A percentile compares a stretch with the other conserved stretches of the same genome.
These are phyloP conservation scores for Domatiomyces globalis DNA, from an alignment of 2,329 filamentous ascomycete species.

Conservation along the genomic window DNA sequence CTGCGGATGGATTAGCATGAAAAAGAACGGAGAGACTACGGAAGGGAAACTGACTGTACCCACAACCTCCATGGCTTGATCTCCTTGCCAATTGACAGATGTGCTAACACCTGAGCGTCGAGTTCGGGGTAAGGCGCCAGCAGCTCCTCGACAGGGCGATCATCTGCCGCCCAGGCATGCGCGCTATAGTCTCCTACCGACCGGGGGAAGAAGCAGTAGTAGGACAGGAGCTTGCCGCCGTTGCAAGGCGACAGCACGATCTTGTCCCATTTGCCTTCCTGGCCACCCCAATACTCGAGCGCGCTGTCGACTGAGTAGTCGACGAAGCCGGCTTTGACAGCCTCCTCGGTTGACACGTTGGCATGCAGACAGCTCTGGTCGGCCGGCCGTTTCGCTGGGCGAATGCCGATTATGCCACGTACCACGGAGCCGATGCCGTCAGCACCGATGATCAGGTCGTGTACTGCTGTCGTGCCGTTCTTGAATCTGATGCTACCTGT, in stretches of 20 bases:
- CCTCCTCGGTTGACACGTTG: constrained; percentile 50
- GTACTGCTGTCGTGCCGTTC: constrained; percentile 36
- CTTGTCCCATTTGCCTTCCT: constrained; percentile 49
- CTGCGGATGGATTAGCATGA: not conserved
- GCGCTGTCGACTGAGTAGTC: constrained; percentile 49
- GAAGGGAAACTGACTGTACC: constrained; percentile 32
- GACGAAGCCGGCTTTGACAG: constrained; percentile 43
- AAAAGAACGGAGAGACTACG: not conserved
- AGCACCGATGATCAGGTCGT: constrained; percentile 50
- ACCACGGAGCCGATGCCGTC: constrained; percentile 56
- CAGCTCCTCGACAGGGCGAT: constrained; percentile 41
- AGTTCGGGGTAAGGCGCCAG: constrained; percentile 47
- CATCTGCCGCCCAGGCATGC: constrained; percentile 46
- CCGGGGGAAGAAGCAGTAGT: constrained; percentile 56
- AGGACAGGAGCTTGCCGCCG: constrained; percentile 49
- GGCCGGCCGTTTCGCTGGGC: constrained; percentile 44
- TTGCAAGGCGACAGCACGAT: constrained; percentile 58
- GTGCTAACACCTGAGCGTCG: constrained; percentile 42
- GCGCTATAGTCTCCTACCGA: constrained; percentile 45
- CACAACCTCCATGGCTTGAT: constrained; percentile 54
- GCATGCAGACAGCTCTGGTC: constrained; percentile 50
- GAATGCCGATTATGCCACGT: constrained; percentile 48
- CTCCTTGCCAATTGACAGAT: constrained; percentile 47
- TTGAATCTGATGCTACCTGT: constrained; percentile 38
- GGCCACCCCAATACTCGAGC: constrained; percentile 57